Evolutionary conservation across 768 basidiomycete species (phyloP), one percentile per base, ranked within the genome.

Genomic region (Strobilomyces confusus): DNA sequence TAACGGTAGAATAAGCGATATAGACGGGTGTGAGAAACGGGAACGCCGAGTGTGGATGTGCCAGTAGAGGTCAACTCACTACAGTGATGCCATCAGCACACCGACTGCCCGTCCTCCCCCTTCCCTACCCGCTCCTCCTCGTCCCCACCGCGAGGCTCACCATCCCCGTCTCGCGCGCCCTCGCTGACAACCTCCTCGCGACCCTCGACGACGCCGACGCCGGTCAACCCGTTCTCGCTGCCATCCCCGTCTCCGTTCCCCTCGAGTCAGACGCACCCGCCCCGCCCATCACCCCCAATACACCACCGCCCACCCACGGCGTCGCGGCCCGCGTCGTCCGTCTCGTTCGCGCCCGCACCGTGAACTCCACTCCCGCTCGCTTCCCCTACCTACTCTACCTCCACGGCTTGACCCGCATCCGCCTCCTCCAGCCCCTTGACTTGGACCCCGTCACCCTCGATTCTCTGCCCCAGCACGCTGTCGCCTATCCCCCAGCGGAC

Each of bases 101-200:
- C 4, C 81, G 78, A 54, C 77, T 94, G 7, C 83, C 86, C 4
- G 72, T 92, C 26, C 75, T 95, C 44, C 76, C 81, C 6, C 80
- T 95, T 26, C 77, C 82, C 0, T 75, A 86, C 57, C 92, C 92
- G 0, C 72, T 82, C 42, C 72, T 94, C 52, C 81, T 94, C 34
- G 80, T 92, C 13, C 92, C 92, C 0, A 82, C 81, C 9, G 81
- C 86, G 0, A 74, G 83, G 14, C 73, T 89, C 41, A 84, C 87
- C 0, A 69, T 92, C 54, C 83, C 87, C 0, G 77, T 95, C 20
- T 74, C 81, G 17, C 76, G 75, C 19, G 58, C 77, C 22, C 75
- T 85, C 33, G 89, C 85, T 20, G 81, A 87, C 57, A 80, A 78
- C 8, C 71, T 95, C 8, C 74, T 89, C 34, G 70, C 81, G 0